Base-by-base conservation (phyloP, 768 basidiomycete species). In the Asterophora lycoperdoides region DNA sequence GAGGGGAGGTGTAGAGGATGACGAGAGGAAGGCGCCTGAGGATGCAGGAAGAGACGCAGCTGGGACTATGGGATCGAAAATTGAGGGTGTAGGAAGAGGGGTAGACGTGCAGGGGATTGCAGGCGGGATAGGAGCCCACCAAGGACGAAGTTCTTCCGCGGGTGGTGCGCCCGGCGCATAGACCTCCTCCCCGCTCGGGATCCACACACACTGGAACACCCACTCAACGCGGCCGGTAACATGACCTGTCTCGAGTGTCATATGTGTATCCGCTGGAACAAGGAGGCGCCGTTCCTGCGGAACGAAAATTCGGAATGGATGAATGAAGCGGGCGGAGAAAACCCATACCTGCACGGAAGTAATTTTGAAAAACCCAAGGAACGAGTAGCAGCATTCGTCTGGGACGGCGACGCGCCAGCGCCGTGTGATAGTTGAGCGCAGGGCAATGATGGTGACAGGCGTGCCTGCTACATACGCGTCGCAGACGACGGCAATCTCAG, bases 311-410 rank as follows among this genome's bases (percentile, higher is more conserved):
- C 3, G 30, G n/a, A 9, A 11, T 13, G 8, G 5, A 18, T 19
- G 26, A 32, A 23, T 11, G 34, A 17, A 46, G 36, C 6, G 8
- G 2, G 15, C 23, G n/a, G n/a, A n/a, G n/a, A n/a, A n/a, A 36
- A 20, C 20, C 55, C 64, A 51, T 40, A 72, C 79, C 58, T 64
- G 62, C 5, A 78, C 55, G 10, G 64, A 60, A 13, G 70, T 60
- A 46, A 81, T 55, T 28, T 64, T 66, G 53, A 77, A 80, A 35
- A 70, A 71, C 0, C 80, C 80, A 59, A 81, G 60, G 55, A 72
- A 73, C 34, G 58, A 60, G 54, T 68, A 76, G 11, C 60, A 67
- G 48, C 66, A 71, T 46, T 76, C 76, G 5, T 56, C 36, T 9
- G 70, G 61, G 1, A 75, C 57, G 0, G 56, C 48, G n/a, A 66